Evolutionary conservation across 2,329 filamentous ascomycete genomes (phyloP).

Genomic region (Phaeosphaeria sp.): DNA sequence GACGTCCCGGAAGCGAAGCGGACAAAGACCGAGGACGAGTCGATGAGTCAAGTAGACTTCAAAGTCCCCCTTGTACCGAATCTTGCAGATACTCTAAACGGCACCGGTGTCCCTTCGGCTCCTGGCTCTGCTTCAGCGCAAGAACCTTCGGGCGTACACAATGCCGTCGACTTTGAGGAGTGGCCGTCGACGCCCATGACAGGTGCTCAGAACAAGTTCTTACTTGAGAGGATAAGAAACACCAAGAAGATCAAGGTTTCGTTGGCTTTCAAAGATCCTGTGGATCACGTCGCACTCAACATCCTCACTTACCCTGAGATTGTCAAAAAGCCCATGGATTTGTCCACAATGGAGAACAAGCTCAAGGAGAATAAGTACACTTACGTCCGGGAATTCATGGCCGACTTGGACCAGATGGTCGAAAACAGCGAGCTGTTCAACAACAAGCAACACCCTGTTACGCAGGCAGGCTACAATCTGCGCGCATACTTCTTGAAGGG

Average conservation of each 20-base stretch:
- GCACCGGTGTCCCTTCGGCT: constrained; percentile 23
- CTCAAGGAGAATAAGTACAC: constrained; percentile 74
- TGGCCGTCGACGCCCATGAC: constrained; percentile 53
- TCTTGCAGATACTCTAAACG: constrained; percentile 38
- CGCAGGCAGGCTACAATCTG: constrained; percentile 69
- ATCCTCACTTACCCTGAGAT: constrained; percentile 77
- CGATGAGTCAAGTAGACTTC: constrained; percentile 46
- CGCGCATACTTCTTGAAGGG: constrained; percentile 66
- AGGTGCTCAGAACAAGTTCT: constrained; percentile 64
- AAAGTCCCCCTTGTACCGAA: constrained; percentile 53
- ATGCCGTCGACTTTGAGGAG: constrained; percentile 40
- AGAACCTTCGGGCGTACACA: constrained; percentile 37
- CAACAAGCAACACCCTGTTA: constrained; percentile 75
- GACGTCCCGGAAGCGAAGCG: constrained; percentile 75
- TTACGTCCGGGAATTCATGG: constrained; percentile 73
- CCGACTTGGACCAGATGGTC: constrained; percentile 78
- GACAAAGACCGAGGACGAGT: constrained; percentile 68
- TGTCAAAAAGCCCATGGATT: constrained; percentile 82
- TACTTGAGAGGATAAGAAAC: constrained; percentile 71
- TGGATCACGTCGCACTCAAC: constrained; percentile 74
- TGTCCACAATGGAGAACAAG: constrained; percentile 80
- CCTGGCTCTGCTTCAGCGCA: constrained; percentile 38
- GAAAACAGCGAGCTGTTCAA: constrained; percentile 85
- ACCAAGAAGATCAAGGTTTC: constrained; percentile 89
- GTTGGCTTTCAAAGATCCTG: constrained; percentile 75